A percentile compares a stretch with the other conserved stretches of the same genome.
phyloP scores from a whole-genome alignment of 768 basidiomycete species.

The Antrodiella citrinella region DNA sequence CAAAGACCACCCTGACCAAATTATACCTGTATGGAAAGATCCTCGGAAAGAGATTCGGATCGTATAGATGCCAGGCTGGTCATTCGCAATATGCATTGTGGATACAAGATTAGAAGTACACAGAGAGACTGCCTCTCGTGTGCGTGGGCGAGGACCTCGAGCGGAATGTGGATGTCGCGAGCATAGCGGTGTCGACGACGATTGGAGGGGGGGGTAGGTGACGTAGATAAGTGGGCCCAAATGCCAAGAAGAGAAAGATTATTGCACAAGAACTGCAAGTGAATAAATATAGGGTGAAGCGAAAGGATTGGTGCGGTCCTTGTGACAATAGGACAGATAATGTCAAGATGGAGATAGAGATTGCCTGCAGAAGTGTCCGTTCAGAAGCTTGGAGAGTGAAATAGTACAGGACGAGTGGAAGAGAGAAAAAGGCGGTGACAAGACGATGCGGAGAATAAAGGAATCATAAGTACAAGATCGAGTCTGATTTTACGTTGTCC shows the following conservation, averaged over 20 bases:
- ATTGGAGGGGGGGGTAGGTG: no score
- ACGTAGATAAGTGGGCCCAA: no score
- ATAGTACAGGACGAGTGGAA: not conserved
- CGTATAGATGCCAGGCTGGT: no score
- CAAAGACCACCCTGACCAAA: no score
- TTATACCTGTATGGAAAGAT: no score
- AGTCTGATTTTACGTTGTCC: conserved; percentile 7
- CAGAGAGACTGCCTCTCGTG: no score
- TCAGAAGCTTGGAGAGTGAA: not conserved
- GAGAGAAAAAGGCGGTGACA: not conserved
- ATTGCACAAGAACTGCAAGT: not conserved
- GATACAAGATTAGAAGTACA: no score
- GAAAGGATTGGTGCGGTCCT: not conserved
- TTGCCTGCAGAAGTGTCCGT: not conserved
- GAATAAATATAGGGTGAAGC: not conserved
- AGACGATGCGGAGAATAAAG: not conserved
- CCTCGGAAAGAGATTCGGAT: no score
- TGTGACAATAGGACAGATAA: not conserved
- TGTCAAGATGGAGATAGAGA: not conserved
- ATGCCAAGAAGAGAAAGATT: not conserved
- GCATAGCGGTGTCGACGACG: no score
- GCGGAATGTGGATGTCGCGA: no score
- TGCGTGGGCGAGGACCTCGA: no score
- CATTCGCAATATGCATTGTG: no score
- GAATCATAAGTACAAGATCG: not conserved